Evolutionary conservation across 768 basidiomycete species (phyloP).

Genomic region (Lactarius trivialis): DNA sequence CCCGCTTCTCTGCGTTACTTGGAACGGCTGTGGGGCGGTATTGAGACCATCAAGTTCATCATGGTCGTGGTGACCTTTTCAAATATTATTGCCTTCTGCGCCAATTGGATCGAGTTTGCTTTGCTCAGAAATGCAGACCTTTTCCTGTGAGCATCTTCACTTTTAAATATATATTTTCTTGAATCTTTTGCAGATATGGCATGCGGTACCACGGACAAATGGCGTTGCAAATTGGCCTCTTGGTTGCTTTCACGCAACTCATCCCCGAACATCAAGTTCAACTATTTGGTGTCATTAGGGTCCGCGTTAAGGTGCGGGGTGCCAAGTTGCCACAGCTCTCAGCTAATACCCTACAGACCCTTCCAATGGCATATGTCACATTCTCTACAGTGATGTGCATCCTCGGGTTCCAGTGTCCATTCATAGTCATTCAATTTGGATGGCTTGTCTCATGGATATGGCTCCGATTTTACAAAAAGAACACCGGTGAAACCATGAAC

Average conservation of each 20-base stretch:
- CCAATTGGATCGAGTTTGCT: slow-evolving; percentile 84
- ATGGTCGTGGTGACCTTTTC: slow-evolving; percentile 68
- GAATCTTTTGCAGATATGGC: slow-evolving; percentile 52
- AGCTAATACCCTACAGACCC: slow-evolving; percentile 42
- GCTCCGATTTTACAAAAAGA: slow-evolving; percentile 94
- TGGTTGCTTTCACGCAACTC: slow-evolving; percentile 96
- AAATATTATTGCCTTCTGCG: slow-evolving; percentile 82
- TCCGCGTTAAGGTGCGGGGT: slow-evolving; percentile 75
- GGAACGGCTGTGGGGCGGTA: slow-evolving; percentile 88
- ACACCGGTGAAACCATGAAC: slow-evolving; percentile 53
- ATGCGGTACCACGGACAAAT: slow-evolving; percentile 91
- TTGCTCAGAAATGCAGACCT: slow-evolving; percentile 62
- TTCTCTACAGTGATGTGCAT: slow-evolving; percentile 81
- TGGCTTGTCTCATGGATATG: slow-evolving; percentile 97
- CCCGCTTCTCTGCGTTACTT: slow-evolving; percentile 84
- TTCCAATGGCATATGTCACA: slow-evolving; percentile 93
- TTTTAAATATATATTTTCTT: slow-evolving; percentile 8
- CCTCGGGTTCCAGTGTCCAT: slow-evolving; percentile 82
- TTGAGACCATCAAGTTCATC: slow-evolving; percentile 84
- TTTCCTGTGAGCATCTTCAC: slow-evolving; percentile 60
- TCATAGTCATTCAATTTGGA: slow-evolving; percentile 96
- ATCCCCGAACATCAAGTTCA: slow-evolving; percentile 99
- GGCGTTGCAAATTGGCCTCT: slow-evolving; percentile 78
- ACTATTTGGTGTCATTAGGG: slow-evolving; percentile 73
- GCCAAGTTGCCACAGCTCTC: background rate